phyloP scores from a whole-genome alignment of 768 basidiomycete species.

The Boletus edulis region DNA sequence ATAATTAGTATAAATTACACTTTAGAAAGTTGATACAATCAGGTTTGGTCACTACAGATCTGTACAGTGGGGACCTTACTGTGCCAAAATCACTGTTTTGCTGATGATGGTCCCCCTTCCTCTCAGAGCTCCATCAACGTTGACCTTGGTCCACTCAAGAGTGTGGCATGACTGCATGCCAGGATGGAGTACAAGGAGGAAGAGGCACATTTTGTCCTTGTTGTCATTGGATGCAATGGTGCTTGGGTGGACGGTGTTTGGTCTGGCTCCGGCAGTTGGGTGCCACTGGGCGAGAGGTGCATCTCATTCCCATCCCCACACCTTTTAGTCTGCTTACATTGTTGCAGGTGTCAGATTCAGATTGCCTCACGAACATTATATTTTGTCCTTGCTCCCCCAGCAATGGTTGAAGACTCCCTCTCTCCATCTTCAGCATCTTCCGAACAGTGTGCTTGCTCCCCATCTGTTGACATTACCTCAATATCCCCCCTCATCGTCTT shows the following conservation, averaged over 20 bases:
- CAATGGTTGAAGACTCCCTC: constrained; percentile 75
- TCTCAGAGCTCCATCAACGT: constrained; percentile 60
- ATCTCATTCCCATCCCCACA: constrained; percentile 13
- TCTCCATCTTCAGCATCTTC: constrained; percentile 79
- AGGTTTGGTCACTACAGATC: too few relatives aligned
- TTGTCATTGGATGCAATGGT: constrained; percentile 93
- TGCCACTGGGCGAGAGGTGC: constrained; percentile 83
- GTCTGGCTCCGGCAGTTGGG: constrained; percentile 83
- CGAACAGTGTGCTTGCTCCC: constrained; percentile 64
- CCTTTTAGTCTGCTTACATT: constrained; percentile 11
- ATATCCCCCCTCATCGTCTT: constrained; percentile 74
- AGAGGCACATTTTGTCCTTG: constrained; percentile 82
- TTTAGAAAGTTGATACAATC: too few relatives aligned
- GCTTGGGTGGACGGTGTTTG: constrained; percentile 99
- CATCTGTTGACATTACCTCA: constrained; percentile 79
- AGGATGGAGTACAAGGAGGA: constrained; percentile 93
- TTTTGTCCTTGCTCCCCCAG: constrained; percentile 90
- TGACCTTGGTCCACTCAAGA: constrained; percentile 95
- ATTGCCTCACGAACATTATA: constrained; percentile 97
- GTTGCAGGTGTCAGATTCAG: constrained; percentile 86
- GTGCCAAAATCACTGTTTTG: too few relatives aligned
- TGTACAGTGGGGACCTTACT: too few relatives aligned
- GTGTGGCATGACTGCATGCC: constrained; percentile 93
- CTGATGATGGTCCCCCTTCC: constrained; percentile 34
- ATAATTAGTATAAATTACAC: too few relatives aligned